Evolutionary conservation across 768 basidiomycete genomes (phyloP), one percentile per base, ranked within the genome.

Genomic region (Mrakia frigida): DNA sequence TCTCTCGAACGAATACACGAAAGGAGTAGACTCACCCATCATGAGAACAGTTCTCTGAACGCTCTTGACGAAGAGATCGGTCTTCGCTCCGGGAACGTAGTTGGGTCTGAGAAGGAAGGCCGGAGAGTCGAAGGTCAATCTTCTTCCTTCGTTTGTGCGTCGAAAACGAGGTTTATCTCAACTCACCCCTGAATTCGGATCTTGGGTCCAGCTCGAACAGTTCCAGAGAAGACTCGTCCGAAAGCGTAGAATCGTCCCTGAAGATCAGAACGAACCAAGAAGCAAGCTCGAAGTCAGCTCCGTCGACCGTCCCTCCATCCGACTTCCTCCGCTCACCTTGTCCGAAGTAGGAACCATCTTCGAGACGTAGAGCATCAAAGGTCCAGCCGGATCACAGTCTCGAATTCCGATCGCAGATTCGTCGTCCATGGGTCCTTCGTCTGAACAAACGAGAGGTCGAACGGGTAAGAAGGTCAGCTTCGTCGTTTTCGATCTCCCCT

Each of bases 281-380:
- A 53, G 2, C 13, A n/a, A 25, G 52, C 3, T 21, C 21, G 21
- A 56, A 18, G 56, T 56, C 56, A 56, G 56, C 56, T 7, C 25
- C 56, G 1, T 56, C 56, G 25, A 10, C 18, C 18, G 1, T 56
- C 56, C 52, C 7, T 56, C 56, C 56, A 1, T 56, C 6, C 9
- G 28, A 10, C n/a, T 25, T 13, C n/a, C 1, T n/a, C 13, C 18
- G 2, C 56, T 25, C 56, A 56, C 56, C 87, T 98, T 98, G 85
- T 99, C 97, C 80, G 97, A 97, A 50, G 97, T 98, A 79, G 97
- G 97, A 81, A 98, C 97, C 97, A 99, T 98, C 90, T 98, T 98
- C 80, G 97, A 98, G 86, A 99, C 88, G 86, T 99, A 99, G 79
- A 96, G 89, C 83, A 98, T 94, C 79, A 99, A 91, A 79, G 97